phyloP scores from a whole-genome alignment of 106 monocot genomes.

The Alisma plantagoaquatica region DNA sequence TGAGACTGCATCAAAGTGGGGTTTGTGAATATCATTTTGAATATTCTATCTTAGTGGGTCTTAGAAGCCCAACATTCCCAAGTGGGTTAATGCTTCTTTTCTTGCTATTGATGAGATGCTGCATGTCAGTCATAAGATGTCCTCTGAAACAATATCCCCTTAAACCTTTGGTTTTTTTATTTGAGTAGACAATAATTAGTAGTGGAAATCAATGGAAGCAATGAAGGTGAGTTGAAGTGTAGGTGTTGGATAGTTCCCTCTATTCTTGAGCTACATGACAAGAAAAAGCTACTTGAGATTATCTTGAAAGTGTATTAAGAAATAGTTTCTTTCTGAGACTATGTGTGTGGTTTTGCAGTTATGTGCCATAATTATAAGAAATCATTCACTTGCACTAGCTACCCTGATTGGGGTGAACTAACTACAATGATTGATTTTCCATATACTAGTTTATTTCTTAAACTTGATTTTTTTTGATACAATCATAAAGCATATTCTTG shows the following conservation, averaged over 20 bases:
- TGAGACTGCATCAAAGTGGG: conserved; percentile 62
- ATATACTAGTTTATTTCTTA: conserved; percentile 71
- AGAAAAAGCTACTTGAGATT: conserved; percentile 77
- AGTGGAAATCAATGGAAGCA: conserved; percentile 45
- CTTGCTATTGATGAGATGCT: conserved; percentile 87
- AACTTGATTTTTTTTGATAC: conserved; percentile 76
- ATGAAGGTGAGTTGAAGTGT: conserved; percentile 23
- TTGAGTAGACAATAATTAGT: conserved; percentile 22
- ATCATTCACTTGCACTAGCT: conserved; percentile 67
- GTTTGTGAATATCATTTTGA: conserved; percentile 55
- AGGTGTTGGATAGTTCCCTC: conserved; percentile 11
- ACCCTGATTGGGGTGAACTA: conserved; percentile 75
- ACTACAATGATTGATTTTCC: conserved; percentile 76
- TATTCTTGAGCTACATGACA: conserved; percentile 45
- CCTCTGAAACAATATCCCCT: conserved; percentile 29
- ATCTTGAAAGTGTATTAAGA: conserved; percentile 74
- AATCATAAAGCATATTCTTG: conserved; percentile 90
- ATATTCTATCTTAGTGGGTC: conserved; percentile 72
- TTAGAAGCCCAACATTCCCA: conserved; percentile 58
- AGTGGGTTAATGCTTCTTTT: conserved; percentile 89
- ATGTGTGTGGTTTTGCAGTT: conserved; percentile 94
- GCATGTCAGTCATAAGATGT: conserved; percentile 66
- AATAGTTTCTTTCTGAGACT: conserved; percentile 73
- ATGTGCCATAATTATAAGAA: conserved; percentile 88
- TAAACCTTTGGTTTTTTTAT: conserved; percentile 54